A percentile compares a stretch with the other conserved stretches of the same genome.
Evolutionary conservation across 2,329 filamentous ascomycete genomes (phyloP).

Genomic region (Alternaria angustiovoidea): DNA sequence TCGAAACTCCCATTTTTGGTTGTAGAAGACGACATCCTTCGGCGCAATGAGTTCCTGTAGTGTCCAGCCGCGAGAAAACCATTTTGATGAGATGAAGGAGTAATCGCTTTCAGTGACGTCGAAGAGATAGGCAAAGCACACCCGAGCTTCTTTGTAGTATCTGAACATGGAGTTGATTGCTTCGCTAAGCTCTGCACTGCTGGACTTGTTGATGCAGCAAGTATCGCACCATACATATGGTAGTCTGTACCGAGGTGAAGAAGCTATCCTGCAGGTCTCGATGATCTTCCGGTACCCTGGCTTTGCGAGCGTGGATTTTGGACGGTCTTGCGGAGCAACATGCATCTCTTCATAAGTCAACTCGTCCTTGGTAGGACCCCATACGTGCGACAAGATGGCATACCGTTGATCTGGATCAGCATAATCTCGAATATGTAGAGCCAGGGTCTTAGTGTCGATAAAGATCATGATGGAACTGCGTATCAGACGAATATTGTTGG

Average conservation of each 20-base stretch:
- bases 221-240: conserved; percentile 26
- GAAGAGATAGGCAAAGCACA: conserved; percentile 20
- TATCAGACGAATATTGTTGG: not conserved
- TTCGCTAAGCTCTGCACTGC: conserved; percentile 12
- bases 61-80: conserved; percentile 16
- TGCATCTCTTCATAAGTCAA: conserved; percentile 19
- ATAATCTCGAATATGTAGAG: not conserved
- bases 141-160: conserved; percentile 20
- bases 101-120: conserved; percentile 10
- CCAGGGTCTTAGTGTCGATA: conserved; percentile 7
- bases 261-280: conserved; percentile 18
- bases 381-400: conserved; percentile 24
- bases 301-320: conserved; percentile 7
- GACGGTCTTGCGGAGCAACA: conserved; percentile 1
- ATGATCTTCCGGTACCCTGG: conserved; percentile 19
- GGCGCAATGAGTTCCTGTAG: conserved; percentile 25
- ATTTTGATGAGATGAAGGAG: conserved; percentile 19
- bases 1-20: conserved; percentile 11
- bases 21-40: conserved; percentile 18
- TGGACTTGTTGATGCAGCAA: conserved; percentile 26
- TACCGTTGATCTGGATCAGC: conserved; percentile 5
- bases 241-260: conserved; percentile 2
- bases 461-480: conserved; percentile 4
- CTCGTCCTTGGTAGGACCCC: conserved; percentile 11
- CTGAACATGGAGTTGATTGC: conserved; percentile 15